phyloP scores from a whole-genome alignment of 768 basidiomycete genomes.

The Termitomyces sp. region DNA sequence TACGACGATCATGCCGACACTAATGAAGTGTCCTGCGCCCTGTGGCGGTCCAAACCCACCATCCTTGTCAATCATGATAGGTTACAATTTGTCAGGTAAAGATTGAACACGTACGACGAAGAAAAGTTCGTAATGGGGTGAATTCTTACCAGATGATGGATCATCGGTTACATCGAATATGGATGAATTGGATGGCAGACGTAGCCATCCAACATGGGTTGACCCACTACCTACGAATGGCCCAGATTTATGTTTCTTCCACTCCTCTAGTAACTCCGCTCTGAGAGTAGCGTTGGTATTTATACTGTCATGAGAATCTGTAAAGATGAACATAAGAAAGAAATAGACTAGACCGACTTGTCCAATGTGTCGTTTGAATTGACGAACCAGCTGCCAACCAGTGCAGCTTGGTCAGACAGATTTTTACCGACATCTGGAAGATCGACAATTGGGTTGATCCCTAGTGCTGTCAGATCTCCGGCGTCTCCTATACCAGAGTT shows the following conservation, averaged over 20 bases:
- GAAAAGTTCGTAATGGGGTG: constrained; percentile 10
- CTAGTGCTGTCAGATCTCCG: constrained; percentile 13
- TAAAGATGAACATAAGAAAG: neutral
- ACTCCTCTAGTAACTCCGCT: constrained; percentile 14
- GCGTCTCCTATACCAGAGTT: constrained; percentile 28
- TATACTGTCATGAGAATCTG: neutral
- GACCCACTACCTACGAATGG: constrained; percentile 13
- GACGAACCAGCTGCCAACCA: constrained; percentile 17
- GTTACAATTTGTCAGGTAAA: neutral
- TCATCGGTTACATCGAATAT: constrained; percentile 16
- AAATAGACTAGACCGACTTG: neutral
- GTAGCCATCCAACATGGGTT: constrained; percentile 17
- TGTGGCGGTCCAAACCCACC: neutral
- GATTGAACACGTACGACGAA: neutral
- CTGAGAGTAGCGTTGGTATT: constrained; percentile 7
- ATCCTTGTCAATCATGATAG: neutral
- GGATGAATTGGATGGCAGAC: constrained; percentile 14
- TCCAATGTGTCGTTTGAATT: constrained; percentile 21
- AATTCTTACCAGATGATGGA: constrained; percentile 20
- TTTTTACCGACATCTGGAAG: constrained; percentile 25
- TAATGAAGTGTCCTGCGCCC: neutral
- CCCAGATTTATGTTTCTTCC: constrained; percentile 14
- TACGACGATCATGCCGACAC: neutral
- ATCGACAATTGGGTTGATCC: constrained; percentile 17
- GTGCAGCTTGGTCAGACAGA: constrained; percentile 21